Evolutionary conservation across 306 rosid genomes (phyloP).

Genomic region (Prunus dulcis): DNA sequence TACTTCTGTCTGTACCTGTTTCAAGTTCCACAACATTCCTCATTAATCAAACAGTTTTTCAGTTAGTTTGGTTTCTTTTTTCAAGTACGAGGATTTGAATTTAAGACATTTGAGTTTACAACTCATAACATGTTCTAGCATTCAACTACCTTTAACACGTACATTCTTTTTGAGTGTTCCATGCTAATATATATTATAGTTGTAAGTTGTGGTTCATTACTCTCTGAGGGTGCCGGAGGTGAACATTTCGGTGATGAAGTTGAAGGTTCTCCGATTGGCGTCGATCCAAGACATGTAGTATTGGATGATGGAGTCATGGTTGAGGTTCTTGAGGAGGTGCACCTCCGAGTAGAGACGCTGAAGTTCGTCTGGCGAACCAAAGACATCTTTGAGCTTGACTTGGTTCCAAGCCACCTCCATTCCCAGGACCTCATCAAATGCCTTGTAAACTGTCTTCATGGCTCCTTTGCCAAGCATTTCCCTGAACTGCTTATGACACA

Average conservation of each 20-base stretch:
- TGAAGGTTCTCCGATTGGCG: slow-evolving; percentile 52
- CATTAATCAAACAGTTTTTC: too few species aligned
- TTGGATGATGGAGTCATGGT: slow-evolving; percentile 70
- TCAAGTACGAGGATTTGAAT: neutral
- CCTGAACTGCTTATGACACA: slow-evolving; percentile 35
- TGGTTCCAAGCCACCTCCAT: slow-evolving; percentile 97
- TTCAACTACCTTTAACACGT: neutral
- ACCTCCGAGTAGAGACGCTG: slow-evolving; percentile 85
- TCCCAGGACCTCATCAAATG: slow-evolving; percentile 70
- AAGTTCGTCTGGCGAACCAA: slow-evolving; percentile 65
- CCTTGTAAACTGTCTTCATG: slow-evolving; percentile 74
- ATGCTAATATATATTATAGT: neutral
- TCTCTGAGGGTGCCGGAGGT: slow-evolving; percentile 92
- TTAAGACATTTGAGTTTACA: neutral
- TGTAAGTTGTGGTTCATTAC: slow-evolving; percentile 32
- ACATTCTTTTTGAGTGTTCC: neutral
- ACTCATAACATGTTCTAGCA: neutral
- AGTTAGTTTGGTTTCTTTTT: too few species aligned
- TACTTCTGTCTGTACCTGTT: slow-evolving; percentile 65
- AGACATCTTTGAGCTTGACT: slow-evolving; percentile 65
- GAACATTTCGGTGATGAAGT: slow-evolving; percentile 92
- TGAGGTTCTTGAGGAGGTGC: slow-evolving; percentile 82
- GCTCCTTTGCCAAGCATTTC: slow-evolving; percentile 90
- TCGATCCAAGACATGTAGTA: slow-evolving; percentile 80
- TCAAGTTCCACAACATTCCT: neutral